Evolutionary conservation across 2,329 filamentous ascomycete genomes (phyloP).

Genomic region (Curvularia eragrostidis): DNA sequence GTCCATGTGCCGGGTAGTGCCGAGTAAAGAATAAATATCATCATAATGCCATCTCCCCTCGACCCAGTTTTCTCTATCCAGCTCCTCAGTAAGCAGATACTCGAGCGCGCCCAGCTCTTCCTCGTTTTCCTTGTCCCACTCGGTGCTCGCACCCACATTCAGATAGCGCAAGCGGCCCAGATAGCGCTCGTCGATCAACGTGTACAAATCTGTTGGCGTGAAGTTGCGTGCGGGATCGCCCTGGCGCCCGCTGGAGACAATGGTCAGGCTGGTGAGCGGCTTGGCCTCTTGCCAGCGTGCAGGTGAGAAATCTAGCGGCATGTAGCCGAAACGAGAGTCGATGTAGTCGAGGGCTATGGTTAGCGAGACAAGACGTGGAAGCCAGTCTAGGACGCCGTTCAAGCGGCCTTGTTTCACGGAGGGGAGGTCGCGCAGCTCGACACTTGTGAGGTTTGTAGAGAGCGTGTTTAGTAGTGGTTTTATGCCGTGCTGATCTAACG

Average conservation of each 20-base stretch:
- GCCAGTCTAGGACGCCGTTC: slow-evolving; percentile 51
- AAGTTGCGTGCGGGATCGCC: slow-evolving; percentile 48
- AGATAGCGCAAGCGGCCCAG: slow-evolving; percentile 51
- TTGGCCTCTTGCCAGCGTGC: slow-evolving; percentile 32
- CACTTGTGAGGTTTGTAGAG: slow-evolving; percentile 40
- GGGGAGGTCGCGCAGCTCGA: slow-evolving; percentile 53
- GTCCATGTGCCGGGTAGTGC: slow-evolving; percentile 13
- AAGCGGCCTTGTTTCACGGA: slow-evolving; percentile 48
- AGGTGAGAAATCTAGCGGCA: slow-evolving; percentile 25
- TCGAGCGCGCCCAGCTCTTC: slow-evolving; percentile 50
- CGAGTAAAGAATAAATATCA: slow-evolving; percentile 10
- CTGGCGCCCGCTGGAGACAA: slow-evolving; percentile 49
- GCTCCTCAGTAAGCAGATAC: slow-evolving; percentile 46
- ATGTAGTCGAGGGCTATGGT: slow-evolving; percentile 58
- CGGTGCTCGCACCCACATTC: slow-evolving; percentile 47
- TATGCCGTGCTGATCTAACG: slow-evolving; percentile 48
- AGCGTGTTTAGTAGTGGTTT: slow-evolving; percentile 47
- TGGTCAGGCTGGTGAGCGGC: slow-evolving; percentile 48
- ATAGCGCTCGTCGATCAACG: slow-evolving; percentile 51
- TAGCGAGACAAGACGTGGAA: slow-evolving; percentile 50
- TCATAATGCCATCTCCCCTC: slow-evolving; percentile 45
- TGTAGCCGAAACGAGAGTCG: slow-evolving; percentile 48
- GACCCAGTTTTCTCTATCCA: slow-evolving; percentile 50
- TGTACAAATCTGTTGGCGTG: slow-evolving; percentile 51
- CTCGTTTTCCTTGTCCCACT: slow-evolving; percentile 48